Conservation (phyloP, 352 stramenopile species). For the Pythium rhizo-oryzae region DNA sequence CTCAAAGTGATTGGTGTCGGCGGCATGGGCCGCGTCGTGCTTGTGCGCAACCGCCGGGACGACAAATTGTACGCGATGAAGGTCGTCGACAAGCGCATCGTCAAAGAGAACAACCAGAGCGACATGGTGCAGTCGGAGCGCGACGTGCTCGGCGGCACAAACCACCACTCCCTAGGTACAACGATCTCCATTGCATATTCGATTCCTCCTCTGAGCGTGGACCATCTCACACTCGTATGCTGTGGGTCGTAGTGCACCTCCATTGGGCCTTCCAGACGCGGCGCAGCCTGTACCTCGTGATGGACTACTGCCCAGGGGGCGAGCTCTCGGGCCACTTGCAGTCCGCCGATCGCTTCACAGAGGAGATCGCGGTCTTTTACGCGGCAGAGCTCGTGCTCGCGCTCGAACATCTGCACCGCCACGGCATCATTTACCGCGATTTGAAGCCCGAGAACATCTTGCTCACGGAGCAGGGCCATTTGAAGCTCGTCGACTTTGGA, state of each 20-base stretch:
- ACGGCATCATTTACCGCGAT: conserved; percentile 87
- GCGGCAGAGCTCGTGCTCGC: conserved; percentile 70
- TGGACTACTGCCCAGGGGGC: conserved; percentile 82
- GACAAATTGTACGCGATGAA: conserved; percentile 82
- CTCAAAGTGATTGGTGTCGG: conserved; percentile 91
- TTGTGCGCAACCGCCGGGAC: conserved; percentile 64
- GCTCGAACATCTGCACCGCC: conserved; percentile 81
- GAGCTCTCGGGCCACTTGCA: conserved; percentile 67
- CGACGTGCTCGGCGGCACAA: conserved; percentile 72
- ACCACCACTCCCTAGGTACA: conserved; percentile 62
- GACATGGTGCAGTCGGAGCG: conserved; percentile 73
- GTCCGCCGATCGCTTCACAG: conserved; percentile 44
- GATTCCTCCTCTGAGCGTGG: no score
- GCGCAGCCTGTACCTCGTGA: conserved; percentile 68
- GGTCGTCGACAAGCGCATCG: conserved; percentile 56
- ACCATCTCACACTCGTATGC: not conserved
- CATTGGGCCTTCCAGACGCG: conserved; percentile 81
- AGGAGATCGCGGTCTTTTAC: conserved; percentile 72
- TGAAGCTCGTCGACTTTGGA: conserved; percentile 86
- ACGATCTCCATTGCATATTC: not conserved
- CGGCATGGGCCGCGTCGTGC: conserved; percentile 83
- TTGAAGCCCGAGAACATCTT: conserved; percentile 91
- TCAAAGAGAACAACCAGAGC: conserved; percentile 54
- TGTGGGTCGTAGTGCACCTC: conserved; percentile 55
- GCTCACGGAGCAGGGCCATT: conserved; percentile 61